Conservation (phyloP, 2,329 filamentous ascomycete genomes). For the Westerdykella ornata region DNA sequence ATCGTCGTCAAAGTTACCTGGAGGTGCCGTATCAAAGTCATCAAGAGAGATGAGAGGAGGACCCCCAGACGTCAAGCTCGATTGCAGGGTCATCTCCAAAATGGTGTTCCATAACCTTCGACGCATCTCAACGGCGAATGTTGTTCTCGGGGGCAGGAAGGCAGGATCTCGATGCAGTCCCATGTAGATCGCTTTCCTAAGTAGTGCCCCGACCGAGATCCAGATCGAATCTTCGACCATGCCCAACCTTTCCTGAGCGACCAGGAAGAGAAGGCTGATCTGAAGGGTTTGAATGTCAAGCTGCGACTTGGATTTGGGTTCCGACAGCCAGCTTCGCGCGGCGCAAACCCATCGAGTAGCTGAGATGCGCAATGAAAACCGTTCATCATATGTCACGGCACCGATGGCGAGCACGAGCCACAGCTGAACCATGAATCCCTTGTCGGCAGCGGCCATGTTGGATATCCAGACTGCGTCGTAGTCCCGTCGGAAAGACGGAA, state of each 20-base stretch:
- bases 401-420: conserved; percentile 56
- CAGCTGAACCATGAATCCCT: conserved; percentile 49
- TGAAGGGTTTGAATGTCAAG: conserved; percentile 50
- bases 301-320: conserved; percentile 49
- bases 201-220: conserved; percentile 34
- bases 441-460: conserved; percentile 7
- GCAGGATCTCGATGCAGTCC: conserved; percentile 39
- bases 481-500: conserved; percentile 45
- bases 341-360: conserved; percentile 55
- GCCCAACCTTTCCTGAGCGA: conserved; percentile 34
- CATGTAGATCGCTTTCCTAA: conserved; percentile 37
- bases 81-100: conserved; percentile 36
- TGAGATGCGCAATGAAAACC: conserved; percentile 45
- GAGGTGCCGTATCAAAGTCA: conserved; percentile 36
- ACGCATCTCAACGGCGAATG: conserved; percentile 24
- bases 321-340: conserved; percentile 50
- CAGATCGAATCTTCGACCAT: conserved; percentile 35
- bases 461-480: conserved; percentile 48
- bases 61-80: conserved; percentile 33
- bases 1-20: conserved; percentile 39
- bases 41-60: conserved; percentile 30
- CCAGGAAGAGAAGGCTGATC: conserved; percentile 33
- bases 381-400: conserved; percentile 45
- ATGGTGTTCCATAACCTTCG: conserved; percentile 30
- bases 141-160: conserved; percentile 21